Conservation (phyloP, 2,329 filamentous ascomycete genomes). For the Trichoderma semiorbis region DNA sequence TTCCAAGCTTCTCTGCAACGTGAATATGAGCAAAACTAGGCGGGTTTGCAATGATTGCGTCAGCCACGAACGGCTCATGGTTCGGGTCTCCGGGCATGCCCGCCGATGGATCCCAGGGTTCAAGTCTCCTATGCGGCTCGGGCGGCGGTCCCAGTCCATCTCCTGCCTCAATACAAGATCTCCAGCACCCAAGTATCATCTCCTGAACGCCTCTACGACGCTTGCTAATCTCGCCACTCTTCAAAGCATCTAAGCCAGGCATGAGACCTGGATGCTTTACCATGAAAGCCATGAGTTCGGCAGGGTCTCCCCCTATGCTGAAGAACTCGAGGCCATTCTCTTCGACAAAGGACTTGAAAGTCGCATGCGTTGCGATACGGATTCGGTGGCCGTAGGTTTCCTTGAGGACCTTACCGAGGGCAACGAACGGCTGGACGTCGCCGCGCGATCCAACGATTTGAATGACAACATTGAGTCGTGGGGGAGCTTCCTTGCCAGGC, state of each 20-base stretch:
- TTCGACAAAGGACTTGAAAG: slow-evolving; percentile 65
- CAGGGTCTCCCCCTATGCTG: slow-evolving; percentile 70
- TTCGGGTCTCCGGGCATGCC: slow-evolving; percentile 40
- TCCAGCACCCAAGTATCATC: slow-evolving; percentile 83
- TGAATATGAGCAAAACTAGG: slow-evolving; percentile 75
- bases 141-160: slow-evolving; percentile 56
- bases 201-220: slow-evolving; percentile 71
- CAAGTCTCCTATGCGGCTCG: slow-evolving; percentile 44
- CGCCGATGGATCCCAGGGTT: slow-evolving; percentile 40
- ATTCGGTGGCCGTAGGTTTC: slow-evolving; percentile 67
- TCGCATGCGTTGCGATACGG: slow-evolving; percentile 68
- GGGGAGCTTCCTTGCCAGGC: slow-evolving; percentile 54
- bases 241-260: slow-evolving; percentile 74
- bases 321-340: slow-evolving; percentile 73
- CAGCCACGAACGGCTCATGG: slow-evolving; percentile 71
- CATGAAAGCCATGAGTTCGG: slow-evolving; percentile 83
- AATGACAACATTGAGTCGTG: slow-evolving; percentile 66
- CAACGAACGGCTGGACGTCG: slow-evolving; percentile 73
- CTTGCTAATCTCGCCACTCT: slow-evolving; percentile 72
- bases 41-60: slow-evolving; percentile 75
- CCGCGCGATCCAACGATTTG: slow-evolving; percentile 73
- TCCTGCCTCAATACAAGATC: slow-evolving; percentile 76
- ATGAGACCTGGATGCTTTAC: slow-evolving; percentile 84
- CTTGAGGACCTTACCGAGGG: slow-evolving; percentile 62
- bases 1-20: slow-evolving; percentile 69